Conservation (phyloP, 225 moss, liverwort and hornwort species). For the Marchantia paleacea region DNA sequence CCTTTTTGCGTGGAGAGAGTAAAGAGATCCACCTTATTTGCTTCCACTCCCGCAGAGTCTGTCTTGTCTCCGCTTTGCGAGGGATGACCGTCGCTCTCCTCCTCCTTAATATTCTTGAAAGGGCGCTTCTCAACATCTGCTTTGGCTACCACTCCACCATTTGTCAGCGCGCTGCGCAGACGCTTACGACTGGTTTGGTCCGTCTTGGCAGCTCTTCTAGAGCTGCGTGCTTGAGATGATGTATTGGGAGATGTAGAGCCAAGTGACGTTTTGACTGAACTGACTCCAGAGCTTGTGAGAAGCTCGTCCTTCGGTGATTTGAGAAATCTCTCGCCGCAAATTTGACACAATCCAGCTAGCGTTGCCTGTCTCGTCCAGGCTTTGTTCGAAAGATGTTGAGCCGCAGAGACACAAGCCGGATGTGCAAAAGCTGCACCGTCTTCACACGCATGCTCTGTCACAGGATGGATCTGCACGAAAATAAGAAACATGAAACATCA, state of each 20-base stretch:
- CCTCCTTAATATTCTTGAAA: conserved; percentile 53
- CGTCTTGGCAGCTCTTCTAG: conserved; percentile 55
- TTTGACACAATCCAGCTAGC: conserved; percentile 53
- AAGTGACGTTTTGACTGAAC: conserved; percentile 49
- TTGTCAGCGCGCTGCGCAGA: conserved; percentile 68
- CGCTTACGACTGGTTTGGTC: conserved; percentile 71
- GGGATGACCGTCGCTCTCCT: conserved; percentile 50
- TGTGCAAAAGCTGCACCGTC: conserved; percentile 66
- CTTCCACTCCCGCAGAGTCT: conserved; percentile 27
- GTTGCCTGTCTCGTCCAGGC: conserved; percentile 55
- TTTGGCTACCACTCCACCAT: conserved; percentile 56
- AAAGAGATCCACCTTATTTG: conserved; percentile 29
- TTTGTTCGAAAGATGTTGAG: conserved; percentile 51
- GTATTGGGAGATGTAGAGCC: conserved; percentile 48
- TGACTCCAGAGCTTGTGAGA: conserved; percentile 43
- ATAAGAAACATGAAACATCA: neutral
- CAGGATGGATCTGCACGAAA: conserved; percentile 59
- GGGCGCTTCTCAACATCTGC: conserved; percentile 56
- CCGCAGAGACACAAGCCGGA: conserved; percentile 57
- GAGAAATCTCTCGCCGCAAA: conserved; percentile 55
- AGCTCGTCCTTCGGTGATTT: conserved; percentile 41
- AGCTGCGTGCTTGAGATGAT: conserved; percentile 38
- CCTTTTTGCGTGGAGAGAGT: too few relatives aligned
- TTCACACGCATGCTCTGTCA: conserved; percentile 54
- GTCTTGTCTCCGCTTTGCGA: conserved; percentile 41